These are phyloP conservation scores for Nicotiana paniculata DNA, from an alignment of 257 asterid species.

Conservation along the genomic window DNA sequence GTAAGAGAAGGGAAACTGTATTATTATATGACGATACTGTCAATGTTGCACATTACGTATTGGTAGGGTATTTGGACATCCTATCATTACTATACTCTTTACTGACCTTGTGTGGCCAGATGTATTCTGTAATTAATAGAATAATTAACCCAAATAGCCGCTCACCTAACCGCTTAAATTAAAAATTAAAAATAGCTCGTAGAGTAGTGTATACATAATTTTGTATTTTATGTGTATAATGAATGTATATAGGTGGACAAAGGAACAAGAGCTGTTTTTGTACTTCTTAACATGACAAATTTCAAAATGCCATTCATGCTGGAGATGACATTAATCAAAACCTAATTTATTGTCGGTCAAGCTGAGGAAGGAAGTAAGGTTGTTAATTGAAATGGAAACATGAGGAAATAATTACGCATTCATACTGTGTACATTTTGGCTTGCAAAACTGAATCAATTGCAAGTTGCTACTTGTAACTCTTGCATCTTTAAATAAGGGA, in stretches of 20 bases:
- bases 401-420: background rate
- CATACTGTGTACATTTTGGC: background rate
- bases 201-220: too few species aligned
- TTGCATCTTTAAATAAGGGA: conserved; percentile 5
- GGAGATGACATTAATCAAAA: background rate
- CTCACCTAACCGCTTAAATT: too few species aligned
- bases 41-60: background rate
- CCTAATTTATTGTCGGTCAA: background rate
- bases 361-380: background rate
- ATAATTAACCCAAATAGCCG: too few species aligned
- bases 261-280: background rate
- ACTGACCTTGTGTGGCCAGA: background rate
- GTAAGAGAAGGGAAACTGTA: background rate
- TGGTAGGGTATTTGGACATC: too few species aligned
- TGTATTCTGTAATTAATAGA: background rate
- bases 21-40: background rate
- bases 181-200: too few species aligned
- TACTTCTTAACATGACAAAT: background rate
- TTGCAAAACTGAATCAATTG: background rate
- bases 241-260: background rate
- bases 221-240: too few species aligned
- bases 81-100: background rate
- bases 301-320: background rate
- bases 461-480: background rate
- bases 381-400: background rate